Percentiles rank a stretch among this genome's conserved stretches.
Evolutionary conservation across 176 grass and related monocot species (phyloP).

Genomic region (Raddia distichophylla): DNA sequence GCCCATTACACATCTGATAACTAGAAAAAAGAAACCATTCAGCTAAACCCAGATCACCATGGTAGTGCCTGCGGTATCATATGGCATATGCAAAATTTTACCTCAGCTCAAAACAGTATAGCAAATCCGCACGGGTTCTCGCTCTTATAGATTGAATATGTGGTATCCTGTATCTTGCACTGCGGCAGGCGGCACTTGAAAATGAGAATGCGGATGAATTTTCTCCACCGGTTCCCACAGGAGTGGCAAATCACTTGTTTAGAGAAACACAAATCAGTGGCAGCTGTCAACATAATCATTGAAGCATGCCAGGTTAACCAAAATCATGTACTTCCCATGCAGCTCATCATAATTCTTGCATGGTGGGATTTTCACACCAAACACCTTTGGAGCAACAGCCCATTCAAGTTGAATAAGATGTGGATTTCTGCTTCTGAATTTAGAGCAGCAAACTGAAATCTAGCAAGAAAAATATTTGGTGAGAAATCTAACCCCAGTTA

Average conservation of each 20-base stretch:
- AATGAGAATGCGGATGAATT: not conserved
- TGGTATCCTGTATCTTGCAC: slow-evolving; percentile 5
- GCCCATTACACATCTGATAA: not conserved
- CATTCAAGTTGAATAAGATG: slow-evolving; percentile 24
- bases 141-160: not conserved
- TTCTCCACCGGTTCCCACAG: not conserved
- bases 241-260: not conserved
- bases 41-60: not conserved
- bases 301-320: not conserved
- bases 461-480: slow-evolving; percentile 29
- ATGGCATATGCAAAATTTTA: slow-evolving; percentile 21
- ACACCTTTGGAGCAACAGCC: slow-evolving; percentile 28
- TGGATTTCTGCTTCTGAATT: slow-evolving; percentile 18
- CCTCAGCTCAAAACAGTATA: not conserved
- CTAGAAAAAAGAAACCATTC: not conserved
- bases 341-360: slow-evolving; percentile 6
- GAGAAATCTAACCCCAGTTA: slow-evolving; percentile 10
- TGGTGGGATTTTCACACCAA: not conserved
- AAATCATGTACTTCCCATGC: slow-evolving; percentile 17
- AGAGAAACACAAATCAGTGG: not conserved
- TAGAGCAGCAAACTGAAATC: slow-evolving; percentile 32
- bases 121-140: not conserved
- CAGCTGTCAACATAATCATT: not conserved
- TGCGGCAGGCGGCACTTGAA: slow-evolving; percentile 1
- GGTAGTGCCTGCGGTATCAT: not conserved